Conservation (phyloP, 495 filamentous ascomycete species). For the Aspergillus hancockii region DNA sequence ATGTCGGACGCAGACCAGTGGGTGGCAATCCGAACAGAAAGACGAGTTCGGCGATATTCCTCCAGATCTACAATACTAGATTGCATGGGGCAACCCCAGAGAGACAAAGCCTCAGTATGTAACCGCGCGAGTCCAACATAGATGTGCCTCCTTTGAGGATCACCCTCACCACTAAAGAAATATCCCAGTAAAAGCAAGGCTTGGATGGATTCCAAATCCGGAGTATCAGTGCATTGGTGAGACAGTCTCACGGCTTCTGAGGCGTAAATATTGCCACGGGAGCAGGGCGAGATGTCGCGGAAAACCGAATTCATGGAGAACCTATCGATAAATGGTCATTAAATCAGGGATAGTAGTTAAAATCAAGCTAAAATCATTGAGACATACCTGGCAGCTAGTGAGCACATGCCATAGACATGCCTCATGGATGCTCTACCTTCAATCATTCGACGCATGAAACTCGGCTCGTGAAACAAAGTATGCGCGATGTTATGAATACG, state of each 20-base stretch:
- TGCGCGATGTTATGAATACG: constrained; percentile 30
- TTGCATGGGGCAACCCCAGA: background rate
- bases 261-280: constrained; percentile 19
- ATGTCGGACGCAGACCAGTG: constrained; percentile 26
- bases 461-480: constrained; percentile 26
- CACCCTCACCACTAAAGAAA: constrained; percentile 25
- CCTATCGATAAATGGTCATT: constrained; percentile 10
- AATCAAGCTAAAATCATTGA: no score
- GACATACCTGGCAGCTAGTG: constrained; percentile 26
- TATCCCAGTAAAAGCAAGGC: constrained; percentile 21
- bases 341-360: no score
- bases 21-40: constrained; percentile 22
- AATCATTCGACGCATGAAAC: constrained; percentile 21
- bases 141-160: constrained; percentile 21
- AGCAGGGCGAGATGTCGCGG: constrained; percentile 12
- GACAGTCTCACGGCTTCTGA: constrained; percentile 15
- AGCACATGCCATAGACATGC: constrained; percentile 26
- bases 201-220: constrained; percentile 26
- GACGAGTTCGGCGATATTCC: constrained; percentile 24
- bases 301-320: constrained; percentile 21
- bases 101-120: constrained; percentile 22
- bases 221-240: constrained; percentile 12
- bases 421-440: constrained; percentile 20
- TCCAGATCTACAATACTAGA: constrained; percentile 16
- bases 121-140: constrained; percentile 26